A percentile compares a stretch with the other conserved stretches of the same genome.
Conservation (phyloP, 371 early-diverging fungal genomes). For the Haplosporangium sp. region DNA sequence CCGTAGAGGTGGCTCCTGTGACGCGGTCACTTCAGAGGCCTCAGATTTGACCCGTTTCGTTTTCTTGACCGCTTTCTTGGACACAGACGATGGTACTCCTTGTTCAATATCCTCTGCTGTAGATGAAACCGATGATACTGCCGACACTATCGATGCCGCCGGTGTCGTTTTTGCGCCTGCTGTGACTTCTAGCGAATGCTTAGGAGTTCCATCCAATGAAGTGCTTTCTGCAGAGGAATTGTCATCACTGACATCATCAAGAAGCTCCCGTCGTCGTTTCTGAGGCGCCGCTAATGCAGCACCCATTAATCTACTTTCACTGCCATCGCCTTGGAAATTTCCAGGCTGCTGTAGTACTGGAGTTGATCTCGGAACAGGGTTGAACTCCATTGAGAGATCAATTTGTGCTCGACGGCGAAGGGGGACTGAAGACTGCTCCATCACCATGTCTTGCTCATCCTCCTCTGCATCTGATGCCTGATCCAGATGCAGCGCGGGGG, state of each 20-base stretch:
- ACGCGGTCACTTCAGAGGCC: slow-evolving; percentile 1
- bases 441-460: slow-evolving; percentile 31
- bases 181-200: neutral
- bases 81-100: neutral
- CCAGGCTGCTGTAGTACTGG: neutral
- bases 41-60: slow-evolving; percentile 41
- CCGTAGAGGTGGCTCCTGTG: slow-evolving; percentile 1
- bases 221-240: slow-evolving; percentile 15
- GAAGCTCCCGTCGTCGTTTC: slow-evolving; percentile 42
- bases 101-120: too few species aligned
- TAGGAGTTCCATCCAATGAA: neutral
- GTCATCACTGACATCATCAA: slow-evolving; percentile 35
- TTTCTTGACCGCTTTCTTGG: slow-evolving; percentile 28
- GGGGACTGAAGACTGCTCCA: slow-evolving; percentile 41
- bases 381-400: neutral
- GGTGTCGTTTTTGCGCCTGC: neutral
- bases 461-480: slow-evolving; percentile 11
- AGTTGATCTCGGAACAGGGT: too few species aligned
- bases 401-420: slow-evolving; percentile 5
- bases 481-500: neutral
- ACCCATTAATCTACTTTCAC: slow-evolving; percentile 3
- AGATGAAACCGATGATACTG: too few species aligned
- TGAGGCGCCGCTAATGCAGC: slow-evolving; percentile 34
- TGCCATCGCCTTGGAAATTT: neutral
- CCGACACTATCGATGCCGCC: neutral